These are phyloP conservation scores for Irpex sp. DNA, from an alignment of 1,284 basidiomycete species.

Conservation along the genomic window DNA sequence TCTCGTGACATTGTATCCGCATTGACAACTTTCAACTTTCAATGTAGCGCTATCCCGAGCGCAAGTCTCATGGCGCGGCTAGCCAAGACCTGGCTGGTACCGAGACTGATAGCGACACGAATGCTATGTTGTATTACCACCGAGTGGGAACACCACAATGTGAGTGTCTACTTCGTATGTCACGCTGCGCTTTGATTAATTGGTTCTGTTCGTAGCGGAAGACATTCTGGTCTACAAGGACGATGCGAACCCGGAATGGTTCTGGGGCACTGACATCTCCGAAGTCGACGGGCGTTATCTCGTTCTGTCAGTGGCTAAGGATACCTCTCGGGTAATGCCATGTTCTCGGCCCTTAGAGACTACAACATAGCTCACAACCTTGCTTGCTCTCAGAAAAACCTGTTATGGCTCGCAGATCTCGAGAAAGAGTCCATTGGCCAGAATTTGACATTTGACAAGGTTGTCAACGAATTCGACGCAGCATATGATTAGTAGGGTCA, in stretches of 20 bases:
- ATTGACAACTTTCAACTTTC: neutral
- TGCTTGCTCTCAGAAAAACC: conserved; percentile 50
- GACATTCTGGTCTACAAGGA: conserved; percentile 69
- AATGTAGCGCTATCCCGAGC: conserved; percentile 53
- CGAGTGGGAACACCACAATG: conserved; percentile 66
- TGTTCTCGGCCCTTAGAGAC: conserved; percentile 1
- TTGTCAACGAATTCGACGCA: conserved; percentile 62
- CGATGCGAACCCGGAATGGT: conserved; percentile 60
- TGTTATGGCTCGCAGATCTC: conserved; percentile 73
- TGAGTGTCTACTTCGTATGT: conserved; percentile 27
- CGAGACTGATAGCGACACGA: conserved; percentile 60
- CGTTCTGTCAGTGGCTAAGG: conserved; percentile 51
- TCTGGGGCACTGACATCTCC: conserved; percentile 56
- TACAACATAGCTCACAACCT: neutral
- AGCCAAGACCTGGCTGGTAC: conserved; percentile 56
- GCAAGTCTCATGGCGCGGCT: conserved; percentile 44
- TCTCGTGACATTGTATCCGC: neutral
- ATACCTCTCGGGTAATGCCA: conserved; percentile 54
- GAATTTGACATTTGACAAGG: conserved; percentile 68
- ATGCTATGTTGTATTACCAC: conserved; percentile 78
- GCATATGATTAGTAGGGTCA: conserved; percentile 56
- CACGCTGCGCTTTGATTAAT: neutral
- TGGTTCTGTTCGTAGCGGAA: conserved; percentile 39
- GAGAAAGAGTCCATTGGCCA: conserved; percentile 52
- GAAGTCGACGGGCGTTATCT: conserved; percentile 66